These are phyloP conservation scores for Xylaria sp. DNA, from an alignment of 2,329 filamentous ascomycete genomes.

Conservation along the genomic window DNA sequence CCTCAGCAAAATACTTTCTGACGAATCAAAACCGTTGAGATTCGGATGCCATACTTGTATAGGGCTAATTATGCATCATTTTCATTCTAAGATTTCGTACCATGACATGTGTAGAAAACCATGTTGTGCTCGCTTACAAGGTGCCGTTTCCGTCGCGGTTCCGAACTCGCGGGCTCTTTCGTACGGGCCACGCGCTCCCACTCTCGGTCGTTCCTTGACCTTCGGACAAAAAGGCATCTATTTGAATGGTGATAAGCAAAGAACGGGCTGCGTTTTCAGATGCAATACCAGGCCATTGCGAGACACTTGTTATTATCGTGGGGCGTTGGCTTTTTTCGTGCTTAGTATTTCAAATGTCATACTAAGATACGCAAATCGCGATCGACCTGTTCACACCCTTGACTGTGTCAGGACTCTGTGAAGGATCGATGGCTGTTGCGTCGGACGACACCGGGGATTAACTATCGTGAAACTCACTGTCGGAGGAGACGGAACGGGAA, in stretches of 20 bases:
- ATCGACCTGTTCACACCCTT: neutral
- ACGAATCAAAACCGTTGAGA: constrained; percentile 18
- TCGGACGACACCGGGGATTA: constrained; percentile 9
- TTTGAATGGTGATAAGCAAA: neutral
- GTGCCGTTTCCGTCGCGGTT: constrained; percentile 2
- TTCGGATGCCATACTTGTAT: neutral
- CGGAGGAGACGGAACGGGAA: constrained; percentile 29
- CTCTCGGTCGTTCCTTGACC: constrained; percentile 8
- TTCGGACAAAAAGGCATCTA: constrained; percentile 3
- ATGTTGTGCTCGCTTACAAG: constrained; percentile 7
- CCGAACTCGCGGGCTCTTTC: neutral
- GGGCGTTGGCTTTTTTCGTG: neutral
- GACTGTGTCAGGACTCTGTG: neutral
- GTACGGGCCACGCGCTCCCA: neutral
- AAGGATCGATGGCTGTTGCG: neutral
- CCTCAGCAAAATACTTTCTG: constrained; percentile 22
- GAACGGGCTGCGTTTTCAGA: neutral
- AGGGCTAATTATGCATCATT: constrained; percentile 32
- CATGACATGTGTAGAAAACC: constrained; percentile 1
- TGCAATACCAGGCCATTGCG: neutral
- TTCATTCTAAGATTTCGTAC: neutral
- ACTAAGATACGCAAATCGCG: neutral
- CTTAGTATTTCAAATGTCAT: constrained; percentile 7
- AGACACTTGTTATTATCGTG: neutral
- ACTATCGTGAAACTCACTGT: constrained; percentile 30